Base-by-base conservation (phyloP, 2,329 filamentous ascomycete species). In the Helotiales sp. region DNA sequence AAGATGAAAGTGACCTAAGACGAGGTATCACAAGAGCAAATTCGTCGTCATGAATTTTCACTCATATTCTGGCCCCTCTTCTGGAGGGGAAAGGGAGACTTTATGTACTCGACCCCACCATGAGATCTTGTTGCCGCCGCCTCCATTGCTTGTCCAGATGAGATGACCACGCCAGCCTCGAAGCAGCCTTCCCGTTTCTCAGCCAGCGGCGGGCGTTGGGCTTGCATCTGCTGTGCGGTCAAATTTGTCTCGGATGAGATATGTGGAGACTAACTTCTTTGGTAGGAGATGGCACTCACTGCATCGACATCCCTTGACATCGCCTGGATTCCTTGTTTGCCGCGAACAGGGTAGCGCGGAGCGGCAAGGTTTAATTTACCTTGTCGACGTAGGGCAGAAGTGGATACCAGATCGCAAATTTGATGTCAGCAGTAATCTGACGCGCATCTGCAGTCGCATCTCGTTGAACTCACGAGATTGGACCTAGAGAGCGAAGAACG, bases 341-440 rank as follows among this genome's bases (percentile, higher is more conserved):
- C 34, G 34, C 34, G 34, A 33, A 13, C 30, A 33, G 30, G 30
- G 13, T 7, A 33, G 19, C 22, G 15, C 27, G 40, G 3, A 13
- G 40, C 40, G 40, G 19, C 22, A 44, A 44, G 40, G 17, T 17
- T 40, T n/a, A n/a, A n/a, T n/a, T n/a, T n/a, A n/a, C n/a, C n/a
- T n/a, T n/a, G n/a, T n/a, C n/a, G n/a, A 19, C n/a, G 40, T 44
- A 44, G 40, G 40, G 40, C 40, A 44, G 40, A 44, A 44, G 40
- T 44, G 40, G 40, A 44, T 24, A 19, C 19, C 9, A 5, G 22
- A 24, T n/a, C n/a, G n/a, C n/a, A n/a, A n/a, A n/a, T n/a, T n/a
- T 4, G 19, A 38, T 33, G 53, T 56, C 17, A 56, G 54, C 54
- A 29, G 54, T 56, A 47, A 56, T 51, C 54, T 56, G 54, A 56